Percentiles rank a stretch among this genome's conserved stretches.
Conservation (phyloP, 2,329 filamentous ascomycete genomes). For the Lithohypha guttulata region DNA sequence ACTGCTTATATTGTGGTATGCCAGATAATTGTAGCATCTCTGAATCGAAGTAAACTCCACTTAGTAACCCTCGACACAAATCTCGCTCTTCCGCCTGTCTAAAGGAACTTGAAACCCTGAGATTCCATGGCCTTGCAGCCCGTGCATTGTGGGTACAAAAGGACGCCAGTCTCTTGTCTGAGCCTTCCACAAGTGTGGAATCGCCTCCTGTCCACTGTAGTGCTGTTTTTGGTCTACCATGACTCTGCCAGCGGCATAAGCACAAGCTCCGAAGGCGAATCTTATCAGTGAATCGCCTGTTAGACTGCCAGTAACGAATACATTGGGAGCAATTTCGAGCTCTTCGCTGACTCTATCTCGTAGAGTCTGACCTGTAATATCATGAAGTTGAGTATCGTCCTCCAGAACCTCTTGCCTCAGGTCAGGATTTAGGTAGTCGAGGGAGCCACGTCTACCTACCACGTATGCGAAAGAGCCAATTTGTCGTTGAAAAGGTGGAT, state of each 20-base stretch:
- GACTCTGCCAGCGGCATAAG: conserved; percentile 45
- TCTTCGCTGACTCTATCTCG: conserved; percentile 41
- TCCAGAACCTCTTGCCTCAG: conserved; percentile 40
- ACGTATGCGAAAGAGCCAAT: conserved; percentile 45
- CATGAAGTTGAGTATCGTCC: conserved; percentile 7
- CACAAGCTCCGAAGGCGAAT: conserved; percentile 49
- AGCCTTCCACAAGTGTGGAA: too few relatives aligned
- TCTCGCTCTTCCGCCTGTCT: conserved; percentile 9
- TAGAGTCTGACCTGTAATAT: conserved; percentile 30
- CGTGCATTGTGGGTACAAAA: conserved; percentile 4
- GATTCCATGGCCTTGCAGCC: conserved; percentile 6
- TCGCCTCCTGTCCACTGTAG: too few relatives aligned
- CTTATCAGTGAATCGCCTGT: conserved; percentile 51
- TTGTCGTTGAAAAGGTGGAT: conserved; percentile 33
- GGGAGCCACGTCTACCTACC: conserved; percentile 45
- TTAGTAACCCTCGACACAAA: conserved; percentile 6
- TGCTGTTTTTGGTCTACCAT: conserved; percentile 24
- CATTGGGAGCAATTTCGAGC: conserved; percentile 41
- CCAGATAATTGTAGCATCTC: too few relatives aligned
- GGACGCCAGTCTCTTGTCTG: too few relatives aligned
- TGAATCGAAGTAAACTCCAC: not conserved
- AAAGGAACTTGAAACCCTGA: not conserved
- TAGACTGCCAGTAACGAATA: conserved; percentile 49
- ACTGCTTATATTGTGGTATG: too few relatives aligned
- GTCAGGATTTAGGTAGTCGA: conserved; percentile 39